A percentile compares a stretch with the other conserved stretches of the same genome.
Evolutionary conservation across 345 rosid genomes (phyloP).

Genomic region (Corymbia maculata): DNA sequence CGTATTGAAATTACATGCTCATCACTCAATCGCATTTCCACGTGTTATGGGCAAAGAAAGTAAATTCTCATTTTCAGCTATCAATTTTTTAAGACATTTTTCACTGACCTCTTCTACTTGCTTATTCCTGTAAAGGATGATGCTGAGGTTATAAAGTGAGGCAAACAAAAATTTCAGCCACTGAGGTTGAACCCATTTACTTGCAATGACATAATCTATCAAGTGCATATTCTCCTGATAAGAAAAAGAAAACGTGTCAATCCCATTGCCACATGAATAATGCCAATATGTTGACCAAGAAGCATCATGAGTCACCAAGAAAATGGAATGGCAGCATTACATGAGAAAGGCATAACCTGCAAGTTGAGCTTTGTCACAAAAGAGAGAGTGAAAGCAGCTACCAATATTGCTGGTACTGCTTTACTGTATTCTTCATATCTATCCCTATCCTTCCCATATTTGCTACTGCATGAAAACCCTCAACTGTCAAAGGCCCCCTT

Average conservation of each 20-base stretch:
- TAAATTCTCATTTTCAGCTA: not conserved
- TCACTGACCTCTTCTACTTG: conserved; percentile 52
- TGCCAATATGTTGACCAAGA: not conserved
- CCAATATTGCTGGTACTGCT: conserved; percentile 32
- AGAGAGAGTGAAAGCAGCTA: conserved; percentile 73
- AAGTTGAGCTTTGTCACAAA: conserved; percentile 35
- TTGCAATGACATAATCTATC: conserved; percentile 38
- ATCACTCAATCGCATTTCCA: not conserved
- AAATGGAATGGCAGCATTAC: not conserved
- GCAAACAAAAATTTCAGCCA: conserved; percentile 52
- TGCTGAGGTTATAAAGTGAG: conserved; percentile 58
- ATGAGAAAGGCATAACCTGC: conserved; percentile 33
- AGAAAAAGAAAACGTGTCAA: conserved; percentile 10
- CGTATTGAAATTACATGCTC: not conserved
- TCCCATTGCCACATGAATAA: conserved; percentile 5
- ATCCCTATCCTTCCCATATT: conserved; percentile 28
- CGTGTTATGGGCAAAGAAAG: not conserved
- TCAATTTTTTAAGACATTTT: not conserved
- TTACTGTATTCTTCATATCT: conserved; percentile 34
- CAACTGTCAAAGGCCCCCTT: not conserved
- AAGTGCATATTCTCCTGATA: conserved; percentile 46
- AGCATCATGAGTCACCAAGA: not conserved
- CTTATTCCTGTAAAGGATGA: conserved; percentile 55
- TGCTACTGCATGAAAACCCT: conserved; percentile 26
- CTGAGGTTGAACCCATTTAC: conserved; percentile 55